These are phyloP conservation scores for Magnolia kwangsiensis DNA, from an alignment of 164 flowering plant genomes.

Conservation along the genomic window DNA sequence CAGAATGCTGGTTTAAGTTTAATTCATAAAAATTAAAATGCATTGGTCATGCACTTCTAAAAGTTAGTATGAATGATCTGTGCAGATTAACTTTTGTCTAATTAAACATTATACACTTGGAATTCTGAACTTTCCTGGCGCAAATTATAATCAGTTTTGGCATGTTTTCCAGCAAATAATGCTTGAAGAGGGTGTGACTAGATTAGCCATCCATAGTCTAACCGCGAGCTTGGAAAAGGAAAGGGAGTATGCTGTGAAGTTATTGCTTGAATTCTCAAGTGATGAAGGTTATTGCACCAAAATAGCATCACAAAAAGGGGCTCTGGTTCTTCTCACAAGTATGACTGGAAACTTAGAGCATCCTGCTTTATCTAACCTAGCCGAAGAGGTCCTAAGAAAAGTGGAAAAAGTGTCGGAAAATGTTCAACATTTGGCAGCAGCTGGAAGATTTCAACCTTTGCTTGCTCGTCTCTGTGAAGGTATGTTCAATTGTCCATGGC, in stretches of 20 bases:
- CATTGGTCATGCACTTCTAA: neutral
- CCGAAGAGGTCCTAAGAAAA: slow-evolving; percentile 45
- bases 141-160: neutral
- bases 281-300: slow-evolving; percentile 43
- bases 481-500: slow-evolving; percentile 7
- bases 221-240: slow-evolving; percentile 52
- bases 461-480: slow-evolving; percentile 50
- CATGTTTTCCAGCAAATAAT: slow-evolving; percentile 33
- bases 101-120: neutral
- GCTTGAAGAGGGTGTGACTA: slow-evolving; percentile 48
- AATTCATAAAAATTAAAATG: neutral
- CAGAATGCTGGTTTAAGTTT: neutral
- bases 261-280: slow-evolving; percentile 45
- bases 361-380: slow-evolving; percentile 48
- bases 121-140: neutral
- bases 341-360: slow-evolving; percentile 50
- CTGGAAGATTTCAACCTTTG: slow-evolving; percentile 64
- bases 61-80: neutral
- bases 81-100: neutral
- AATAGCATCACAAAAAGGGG: slow-evolving; percentile 60
- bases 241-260: slow-evolving; percentile 49
- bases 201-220: slow-evolving; percentile 54
- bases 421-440: slow-evolving; percentile 47
- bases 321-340: slow-evolving; percentile 52
- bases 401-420: slow-evolving; percentile 46